phyloP scores from a whole-genome alignment of 2,329 filamentous ascomycete species.

The Pseudogymnoascus sp. region DNA sequence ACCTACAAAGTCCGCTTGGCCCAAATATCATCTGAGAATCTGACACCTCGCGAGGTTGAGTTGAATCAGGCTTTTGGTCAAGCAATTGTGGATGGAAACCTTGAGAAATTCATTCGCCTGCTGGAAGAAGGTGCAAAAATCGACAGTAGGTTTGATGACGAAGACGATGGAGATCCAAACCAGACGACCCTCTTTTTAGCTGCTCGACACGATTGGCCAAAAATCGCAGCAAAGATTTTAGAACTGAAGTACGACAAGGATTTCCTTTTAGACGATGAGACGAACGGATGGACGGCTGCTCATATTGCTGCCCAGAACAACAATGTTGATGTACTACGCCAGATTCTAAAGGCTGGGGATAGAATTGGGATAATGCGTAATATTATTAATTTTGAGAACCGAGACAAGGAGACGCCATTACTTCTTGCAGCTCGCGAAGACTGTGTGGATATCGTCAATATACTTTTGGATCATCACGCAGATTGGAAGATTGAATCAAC shows the following conservation, averaged over 20 bases:
- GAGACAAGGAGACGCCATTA: not conserved
- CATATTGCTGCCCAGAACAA: not conserved
- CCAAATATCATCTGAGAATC: not conserved
- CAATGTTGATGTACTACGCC: not conserved
- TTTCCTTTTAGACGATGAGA: not conserved
- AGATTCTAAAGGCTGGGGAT: not conserved
- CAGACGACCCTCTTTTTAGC: not conserved
- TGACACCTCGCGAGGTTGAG: not conserved
- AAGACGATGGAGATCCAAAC: not conserved
- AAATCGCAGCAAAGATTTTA: not conserved
- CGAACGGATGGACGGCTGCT: not conserved
- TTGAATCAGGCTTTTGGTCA: not conserved
- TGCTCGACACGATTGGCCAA: not conserved
- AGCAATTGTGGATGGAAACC: not conserved
- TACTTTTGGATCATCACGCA: not conserved
- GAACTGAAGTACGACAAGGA: not conserved
- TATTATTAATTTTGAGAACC: not conserved
- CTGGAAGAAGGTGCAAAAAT: not conserved
- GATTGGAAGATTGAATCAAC: not conserved
- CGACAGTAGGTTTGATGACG: not conserved
- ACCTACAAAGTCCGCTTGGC: not conserved
- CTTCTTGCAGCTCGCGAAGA: not conserved
- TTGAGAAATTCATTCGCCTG: not conserved
- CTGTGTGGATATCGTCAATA: not conserved
- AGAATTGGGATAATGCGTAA: not conserved